Percentiles rank a stretch among this genome's conserved stretches.
Conservation (phyloP, 208 protist species). For the Leishmania gerbilli region DNA sequence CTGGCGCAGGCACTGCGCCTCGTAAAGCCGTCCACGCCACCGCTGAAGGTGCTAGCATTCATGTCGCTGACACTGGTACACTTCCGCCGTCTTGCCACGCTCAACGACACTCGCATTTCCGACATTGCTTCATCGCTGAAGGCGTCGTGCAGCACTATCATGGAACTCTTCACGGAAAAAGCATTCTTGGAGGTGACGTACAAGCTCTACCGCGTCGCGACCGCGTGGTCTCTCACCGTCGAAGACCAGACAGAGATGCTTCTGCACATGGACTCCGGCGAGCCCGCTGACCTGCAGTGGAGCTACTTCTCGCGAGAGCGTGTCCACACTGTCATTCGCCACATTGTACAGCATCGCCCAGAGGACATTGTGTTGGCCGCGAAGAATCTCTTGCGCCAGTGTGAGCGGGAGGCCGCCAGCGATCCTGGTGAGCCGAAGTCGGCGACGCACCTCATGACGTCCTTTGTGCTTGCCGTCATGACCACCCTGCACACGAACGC, state of each 20-base stretch:
- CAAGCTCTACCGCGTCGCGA: slow-evolving; percentile 50
- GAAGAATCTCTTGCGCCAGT: slow-evolving; percentile 32
- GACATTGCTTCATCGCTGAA: slow-evolving; percentile 63
- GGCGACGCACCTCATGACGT: slow-evolving; percentile 64
- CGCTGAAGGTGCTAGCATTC: slow-evolving; percentile 58
- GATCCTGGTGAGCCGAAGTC: slow-evolving; percentile 21
- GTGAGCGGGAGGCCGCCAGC: slow-evolving; percentile 31
- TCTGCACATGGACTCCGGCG: slow-evolving; percentile 39
- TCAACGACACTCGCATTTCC: slow-evolving; percentile 53
- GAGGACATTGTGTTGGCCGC: slow-evolving; percentile 29
- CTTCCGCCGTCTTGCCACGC: slow-evolving; percentile 52
- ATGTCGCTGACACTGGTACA: slow-evolving; percentile 66
- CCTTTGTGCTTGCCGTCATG: slow-evolving; percentile 69
- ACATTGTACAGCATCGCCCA: slow-evolving; percentile 41
- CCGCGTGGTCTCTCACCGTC: slow-evolving; percentile 54
- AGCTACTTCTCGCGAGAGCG: slow-evolving; percentile 52
- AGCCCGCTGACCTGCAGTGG: slow-evolving; percentile 38
- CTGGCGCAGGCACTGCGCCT: slow-evolving; percentile 43
- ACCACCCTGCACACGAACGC: slow-evolving; percentile 25
- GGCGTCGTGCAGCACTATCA: slow-evolving; percentile 51
- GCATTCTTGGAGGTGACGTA: slow-evolving; percentile 46
- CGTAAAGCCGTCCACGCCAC: slow-evolving; percentile 30
- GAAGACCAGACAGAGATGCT: slow-evolving; percentile 65
- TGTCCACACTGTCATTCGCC: slow-evolving; percentile 44
- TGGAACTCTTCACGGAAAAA: slow-evolving; percentile 58